These are phyloP conservation scores for Lanmaoa rubissima DNA, from an alignment of 768 basidiomycete genomes.

Conservation along the genomic window DNA sequence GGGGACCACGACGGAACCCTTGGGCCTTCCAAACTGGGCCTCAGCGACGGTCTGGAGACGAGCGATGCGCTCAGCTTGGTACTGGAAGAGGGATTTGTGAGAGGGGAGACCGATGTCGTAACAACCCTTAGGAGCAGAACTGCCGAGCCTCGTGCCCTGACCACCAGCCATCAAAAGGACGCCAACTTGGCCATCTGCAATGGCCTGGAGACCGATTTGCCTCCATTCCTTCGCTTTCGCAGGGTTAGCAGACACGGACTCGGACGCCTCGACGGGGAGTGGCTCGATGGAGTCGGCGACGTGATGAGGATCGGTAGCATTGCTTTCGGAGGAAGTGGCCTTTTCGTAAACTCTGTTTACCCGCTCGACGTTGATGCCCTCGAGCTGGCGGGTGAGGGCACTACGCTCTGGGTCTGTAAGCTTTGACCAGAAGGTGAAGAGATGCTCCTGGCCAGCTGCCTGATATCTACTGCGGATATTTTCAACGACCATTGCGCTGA, in stretches of 20 bases:
- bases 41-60: conserved; percentile 79
- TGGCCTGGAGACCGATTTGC: conserved; percentile 73
- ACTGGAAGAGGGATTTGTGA: conserved; percentile 92
- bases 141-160: conserved; percentile 93
- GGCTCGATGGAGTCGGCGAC: conserved; percentile 66
- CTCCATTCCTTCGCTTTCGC: conserved; percentile 72
- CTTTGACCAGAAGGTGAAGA: conserved; percentile 82
- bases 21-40: conserved; percentile 46
- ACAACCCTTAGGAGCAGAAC: conserved; percentile 92
- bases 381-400: conserved; percentile 68
- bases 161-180: conserved; percentile 98
- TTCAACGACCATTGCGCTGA: conserved; percentile 50
- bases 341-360: conserved; percentile 86
- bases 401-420: conserved; percentile 64
- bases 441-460: conserved; percentile 82
- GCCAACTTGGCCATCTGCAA: conserved; percentile 82
- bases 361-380: conserved; percentile 79
- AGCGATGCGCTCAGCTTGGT: conserved; percentile 94
- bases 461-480: conserved; percentile 63
- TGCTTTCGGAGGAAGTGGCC: conserved; percentile 66
- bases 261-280: conserved; percentile 73
- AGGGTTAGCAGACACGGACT: conserved; percentile 53
- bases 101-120: conserved; percentile 96
- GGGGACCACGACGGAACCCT: conserved; percentile 70
- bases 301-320: conserved; percentile 39